Evolutionary conservation across 2,329 filamentous ascomycete species (phyloP).

Genomic region (Diplodia seriata): DNA sequence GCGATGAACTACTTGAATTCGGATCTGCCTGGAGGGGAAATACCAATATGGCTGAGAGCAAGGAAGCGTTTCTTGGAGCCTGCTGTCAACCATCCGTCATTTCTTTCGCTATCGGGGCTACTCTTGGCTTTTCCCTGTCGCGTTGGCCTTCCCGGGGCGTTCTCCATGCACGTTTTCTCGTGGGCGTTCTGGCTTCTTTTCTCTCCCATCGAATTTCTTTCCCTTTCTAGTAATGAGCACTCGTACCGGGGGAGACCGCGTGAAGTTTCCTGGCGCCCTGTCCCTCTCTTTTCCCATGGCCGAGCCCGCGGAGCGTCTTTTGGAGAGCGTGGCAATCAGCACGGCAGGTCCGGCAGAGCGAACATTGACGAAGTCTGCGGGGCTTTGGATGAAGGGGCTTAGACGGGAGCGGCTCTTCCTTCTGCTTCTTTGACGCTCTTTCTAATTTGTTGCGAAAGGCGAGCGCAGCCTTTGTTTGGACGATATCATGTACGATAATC

Average conservation of each 20-base stretch:
- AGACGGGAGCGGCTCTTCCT: not conserved
- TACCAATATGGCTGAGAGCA: conserved; percentile 13
- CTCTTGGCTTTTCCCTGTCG: conserved; percentile 21
- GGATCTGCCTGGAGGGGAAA: conserved; percentile 19
- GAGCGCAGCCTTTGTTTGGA: conserved; percentile 20
- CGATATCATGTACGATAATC: conserved; percentile 31
- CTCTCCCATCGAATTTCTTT: conserved; percentile 13
- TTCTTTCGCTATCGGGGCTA: conserved; percentile 12
- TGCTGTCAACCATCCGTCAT: conserved; percentile 15
- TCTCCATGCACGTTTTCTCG: conserved; percentile 17
- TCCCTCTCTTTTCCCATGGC: conserved; percentile 4
- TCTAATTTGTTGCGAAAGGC: not conserved
- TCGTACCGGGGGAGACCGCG: conserved; percentile 14
- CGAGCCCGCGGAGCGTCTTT: too few relatives aligned
- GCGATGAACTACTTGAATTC: conserved; percentile 27
- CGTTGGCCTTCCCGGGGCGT: conserved; percentile 10
- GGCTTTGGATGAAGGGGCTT: conserved; percentile 12
- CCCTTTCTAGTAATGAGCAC: conserved; percentile 30
- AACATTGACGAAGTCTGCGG: conserved; percentile 6
- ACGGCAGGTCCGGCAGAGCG: conserved; percentile 31
- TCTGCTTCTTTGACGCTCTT: conserved; percentile 28
- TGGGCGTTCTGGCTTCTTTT: conserved; percentile 17
- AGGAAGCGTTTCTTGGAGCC: conserved; percentile 3
- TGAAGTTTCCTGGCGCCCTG: conserved; percentile 1
- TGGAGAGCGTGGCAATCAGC: conserved; percentile 2